These are phyloP conservation scores for Leptographium radiaticola DNA, from an alignment of 2,329 filamentous ascomycete genomes.

Conservation along the genomic window DNA sequence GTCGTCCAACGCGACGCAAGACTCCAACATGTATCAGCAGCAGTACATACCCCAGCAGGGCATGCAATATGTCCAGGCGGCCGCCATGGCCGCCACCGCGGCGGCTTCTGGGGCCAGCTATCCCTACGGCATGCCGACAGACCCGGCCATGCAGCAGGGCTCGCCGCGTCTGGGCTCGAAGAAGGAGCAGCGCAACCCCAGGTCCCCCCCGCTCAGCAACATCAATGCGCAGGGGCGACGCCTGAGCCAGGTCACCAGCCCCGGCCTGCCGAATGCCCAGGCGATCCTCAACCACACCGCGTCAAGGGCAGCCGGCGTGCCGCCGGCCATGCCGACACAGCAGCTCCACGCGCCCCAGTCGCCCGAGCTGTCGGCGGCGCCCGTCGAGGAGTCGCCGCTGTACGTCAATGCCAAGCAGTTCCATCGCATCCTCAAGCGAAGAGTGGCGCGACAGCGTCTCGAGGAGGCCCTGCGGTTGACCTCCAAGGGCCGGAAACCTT, in stretches of 20 bases:
- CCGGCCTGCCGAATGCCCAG: slow-evolving; percentile 59
- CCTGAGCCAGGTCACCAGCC: slow-evolving; percentile 67
- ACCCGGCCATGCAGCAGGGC: slow-evolving; percentile 53
- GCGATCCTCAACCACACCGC: slow-evolving; percentile 60
- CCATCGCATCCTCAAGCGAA: slow-evolving; percentile 86
- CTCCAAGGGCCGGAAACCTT: slow-evolving; percentile 91
- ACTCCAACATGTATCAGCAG: slow-evolving; percentile 69
- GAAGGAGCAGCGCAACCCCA: slow-evolving; percentile 56
- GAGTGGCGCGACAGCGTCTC: slow-evolving; percentile 82
- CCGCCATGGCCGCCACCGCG: slow-evolving; percentile 83
- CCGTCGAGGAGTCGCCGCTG: slow-evolving; percentile 78
- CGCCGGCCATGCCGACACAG: slow-evolving; percentile 50
- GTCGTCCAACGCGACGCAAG: slow-evolving; percentile 17
- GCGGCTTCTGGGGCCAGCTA: slow-evolving; percentile 75
- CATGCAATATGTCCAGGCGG: slow-evolving; percentile 85
- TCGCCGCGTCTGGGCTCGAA: slow-evolving; percentile 74
- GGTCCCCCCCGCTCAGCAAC: slow-evolving; percentile 63
- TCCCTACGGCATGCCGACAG: slow-evolving; percentile 54
- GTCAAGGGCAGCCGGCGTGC: slow-evolving; percentile 34
- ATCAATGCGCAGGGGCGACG: slow-evolving; percentile 44
- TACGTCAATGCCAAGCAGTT: slow-evolving; percentile 99
- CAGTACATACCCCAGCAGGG: slow-evolving; percentile 59
- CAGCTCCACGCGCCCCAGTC: slow-evolving; percentile 59
- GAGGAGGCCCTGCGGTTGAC: slow-evolving; percentile 88
- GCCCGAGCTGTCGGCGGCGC: slow-evolving; percentile 61